Evolutionary conservation across 2,329 filamentous ascomycete genomes (phyloP).

Genomic region (Chaetoscypha palmicola): DNA sequence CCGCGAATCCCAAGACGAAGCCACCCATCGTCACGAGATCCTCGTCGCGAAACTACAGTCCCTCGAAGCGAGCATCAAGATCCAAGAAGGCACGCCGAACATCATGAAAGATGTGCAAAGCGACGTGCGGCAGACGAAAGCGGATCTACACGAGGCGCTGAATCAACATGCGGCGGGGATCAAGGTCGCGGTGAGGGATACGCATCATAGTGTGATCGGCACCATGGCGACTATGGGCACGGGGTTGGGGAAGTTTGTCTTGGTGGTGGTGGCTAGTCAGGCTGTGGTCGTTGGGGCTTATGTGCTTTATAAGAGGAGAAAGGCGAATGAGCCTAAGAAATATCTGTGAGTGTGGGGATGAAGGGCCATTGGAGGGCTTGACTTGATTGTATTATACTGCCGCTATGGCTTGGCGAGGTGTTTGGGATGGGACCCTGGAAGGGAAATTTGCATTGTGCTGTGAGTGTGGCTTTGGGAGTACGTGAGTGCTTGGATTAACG

Average conservation of each 20-base stretch:
- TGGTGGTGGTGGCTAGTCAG: conserved; percentile 27
- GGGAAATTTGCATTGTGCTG: no score
- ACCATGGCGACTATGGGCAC: conserved; percentile 7
- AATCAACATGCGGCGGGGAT: conserved; percentile 21
- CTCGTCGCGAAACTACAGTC: conserved; percentile 12
- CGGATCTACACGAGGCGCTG: conserved; percentile 35
- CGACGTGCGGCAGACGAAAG: conserved; percentile 51
- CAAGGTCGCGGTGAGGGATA: conserved; percentile 20
- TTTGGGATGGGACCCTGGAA: no score
- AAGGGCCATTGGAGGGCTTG: no score
- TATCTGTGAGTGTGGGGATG: conserved; percentile 24
- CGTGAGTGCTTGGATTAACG: no score
- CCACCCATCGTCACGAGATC: conserved; percentile 31
- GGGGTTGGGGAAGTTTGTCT: conserved; percentile 10
- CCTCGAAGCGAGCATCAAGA: conserved; percentile 29
- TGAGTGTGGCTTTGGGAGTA: no score
- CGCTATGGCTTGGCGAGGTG: no score
- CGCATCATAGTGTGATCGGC: conserved; percentile 16
- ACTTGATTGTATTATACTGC: no score
- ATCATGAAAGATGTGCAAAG: conserved; percentile 48
- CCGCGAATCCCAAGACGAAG: conserved; percentile 41
- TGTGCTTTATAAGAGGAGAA: conserved; percentile 29
- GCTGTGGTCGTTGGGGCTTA: conserved; percentile 22
- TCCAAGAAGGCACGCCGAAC: conserved; percentile 39
- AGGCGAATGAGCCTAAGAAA: conserved; percentile 26